Percentiles rank a stretch among this genome's conserved stretches.
Conservation (phyloP, 2,329 filamentous ascomycete genomes). For the Talaromyces piceae region DNA sequence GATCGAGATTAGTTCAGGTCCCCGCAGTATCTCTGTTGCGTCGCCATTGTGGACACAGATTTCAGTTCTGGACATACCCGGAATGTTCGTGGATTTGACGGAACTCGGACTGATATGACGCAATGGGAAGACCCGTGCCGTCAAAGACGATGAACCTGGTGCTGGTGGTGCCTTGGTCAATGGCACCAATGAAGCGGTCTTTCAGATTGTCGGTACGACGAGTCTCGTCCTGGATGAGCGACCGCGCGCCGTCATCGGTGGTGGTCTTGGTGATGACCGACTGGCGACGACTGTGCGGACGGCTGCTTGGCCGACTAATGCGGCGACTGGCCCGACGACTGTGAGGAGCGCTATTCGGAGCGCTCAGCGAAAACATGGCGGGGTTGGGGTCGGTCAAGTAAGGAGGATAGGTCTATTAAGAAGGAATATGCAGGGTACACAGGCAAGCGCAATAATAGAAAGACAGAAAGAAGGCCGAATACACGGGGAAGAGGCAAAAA, state of each 20-base stretch:
- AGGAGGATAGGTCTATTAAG: neutral
- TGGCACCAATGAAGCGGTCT: conserved; percentile 65
- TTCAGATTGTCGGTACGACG: conserved; percentile 26
- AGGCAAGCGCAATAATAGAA: neutral
- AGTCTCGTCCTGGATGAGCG: conserved; percentile 27
- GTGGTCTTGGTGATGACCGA: conserved; percentile 22
- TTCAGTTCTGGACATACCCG: conserved; percentile 53
- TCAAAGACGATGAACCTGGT: conserved; percentile 89
- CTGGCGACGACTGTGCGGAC: conserved; percentile 13
- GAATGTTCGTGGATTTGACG: conserved; percentile 76
- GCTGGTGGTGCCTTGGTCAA: conserved; percentile 86
- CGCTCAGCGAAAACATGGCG: conserved; percentile 9
- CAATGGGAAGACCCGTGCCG: conserved; percentile 66
- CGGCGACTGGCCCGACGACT: neutral
- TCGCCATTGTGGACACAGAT: neutral
- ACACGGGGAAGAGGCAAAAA: neutral
- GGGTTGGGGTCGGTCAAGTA: too few relatives aligned
- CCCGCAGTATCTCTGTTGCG: too few relatives aligned
- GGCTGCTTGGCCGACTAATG: neutral
- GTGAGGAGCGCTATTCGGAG: neutral
- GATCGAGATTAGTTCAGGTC: neutral
- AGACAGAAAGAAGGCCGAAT: neutral
- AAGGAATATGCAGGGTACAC: neutral
- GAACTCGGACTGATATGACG: conserved; percentile 80
- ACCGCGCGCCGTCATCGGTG: conserved; percentile 28